phyloP scores from a whole-genome alignment of 805 yeast species.

The Blastobotrys chiropterorum region DNA sequence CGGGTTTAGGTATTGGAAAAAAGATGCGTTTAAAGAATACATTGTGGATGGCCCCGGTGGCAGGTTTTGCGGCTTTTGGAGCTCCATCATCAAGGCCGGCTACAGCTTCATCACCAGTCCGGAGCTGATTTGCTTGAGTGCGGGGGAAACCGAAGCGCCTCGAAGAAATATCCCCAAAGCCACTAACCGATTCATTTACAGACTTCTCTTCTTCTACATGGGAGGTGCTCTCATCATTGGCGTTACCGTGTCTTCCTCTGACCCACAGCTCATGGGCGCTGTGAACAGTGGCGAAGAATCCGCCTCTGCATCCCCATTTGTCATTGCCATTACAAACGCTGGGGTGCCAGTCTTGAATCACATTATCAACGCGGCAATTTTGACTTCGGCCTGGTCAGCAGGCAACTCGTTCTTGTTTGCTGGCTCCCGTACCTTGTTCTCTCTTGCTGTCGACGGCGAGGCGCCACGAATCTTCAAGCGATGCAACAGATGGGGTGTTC shows the following conservation, averaged over 20 bases:
- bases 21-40: constrained; percentile 43
- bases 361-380: constrained; percentile 47
- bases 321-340: constrained; percentile 50
- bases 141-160: constrained; percentile 79
- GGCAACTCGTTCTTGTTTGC: constrained; percentile 55
- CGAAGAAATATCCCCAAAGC: constrained; percentile 72
- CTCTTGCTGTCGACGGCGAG: constrained; percentile 50
- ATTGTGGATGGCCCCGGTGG: constrained; percentile 51
- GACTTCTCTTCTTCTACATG: constrained; percentile 60
- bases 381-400: constrained; percentile 52
- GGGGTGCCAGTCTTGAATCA: constrained; percentile 48
- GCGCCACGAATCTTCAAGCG: constrained; percentile 59
- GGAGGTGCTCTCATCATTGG: constrained; percentile 66
- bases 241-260: constrained; percentile 67
- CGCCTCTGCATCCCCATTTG: constrained; percentile 62
- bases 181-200: constrained; percentile 66
- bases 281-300: constrained; percentile 50
- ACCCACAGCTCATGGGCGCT: constrained; percentile 41
- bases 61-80: constrained; percentile 53
- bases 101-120: constrained; percentile 75
- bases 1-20: constrained; percentile 49
- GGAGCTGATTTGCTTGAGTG: constrained; percentile 79
- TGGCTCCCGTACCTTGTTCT: constrained; percentile 51
- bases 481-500: constrained; percentile 66
- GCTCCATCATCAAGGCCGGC: constrained; percentile 60